Evolutionary conservation across 257 asterid genomes (phyloP).

Genomic region (Knoxia roxburghii): DNA sequence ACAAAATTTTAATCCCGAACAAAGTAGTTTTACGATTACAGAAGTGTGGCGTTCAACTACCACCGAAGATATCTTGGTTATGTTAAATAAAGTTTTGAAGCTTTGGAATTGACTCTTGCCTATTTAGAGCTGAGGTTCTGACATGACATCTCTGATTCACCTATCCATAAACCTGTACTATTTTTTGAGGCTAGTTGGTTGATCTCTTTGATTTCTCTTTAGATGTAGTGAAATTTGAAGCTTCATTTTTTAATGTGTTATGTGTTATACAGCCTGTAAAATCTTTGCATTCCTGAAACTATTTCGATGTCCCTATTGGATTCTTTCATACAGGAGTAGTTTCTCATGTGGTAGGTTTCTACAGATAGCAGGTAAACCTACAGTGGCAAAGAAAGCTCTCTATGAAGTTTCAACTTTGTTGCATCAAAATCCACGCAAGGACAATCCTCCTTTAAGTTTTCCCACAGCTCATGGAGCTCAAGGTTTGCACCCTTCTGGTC

Average conservation of each 20-base stretch:
- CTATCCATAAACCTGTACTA: background rate
- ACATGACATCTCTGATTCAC: background rate
- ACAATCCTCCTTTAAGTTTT: slow-evolving; percentile 47
- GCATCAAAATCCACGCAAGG: slow-evolving; percentile 73
- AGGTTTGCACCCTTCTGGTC: slow-evolving; percentile 45
- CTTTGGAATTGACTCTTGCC: background rate
- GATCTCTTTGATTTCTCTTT: background rate
- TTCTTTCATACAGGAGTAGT: slow-evolving; percentile 12
- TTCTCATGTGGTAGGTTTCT: slow-evolving; percentile 20
- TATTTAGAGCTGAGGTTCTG: background rate
- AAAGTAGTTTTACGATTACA: background rate
- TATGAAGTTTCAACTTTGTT: slow-evolving; percentile 65
- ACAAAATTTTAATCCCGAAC: background rate
- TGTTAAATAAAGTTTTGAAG: background rate
- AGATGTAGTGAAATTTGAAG: background rate
- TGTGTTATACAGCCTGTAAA: background rate
- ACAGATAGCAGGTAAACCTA: slow-evolving; percentile 75
- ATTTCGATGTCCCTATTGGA: background rate
- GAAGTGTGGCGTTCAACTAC: background rate
- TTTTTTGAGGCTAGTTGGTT: background rate
- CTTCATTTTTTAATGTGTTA: background rate
- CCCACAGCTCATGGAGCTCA: slow-evolving; percentile 35
- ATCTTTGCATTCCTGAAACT: background rate
- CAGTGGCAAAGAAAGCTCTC: slow-evolving; percentile 50
- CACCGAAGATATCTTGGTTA: background rate